These are phyloP conservation scores for Mucor ambiguus DNA, from an alignment of 371 early-diverging fungal genomes.

Conservation along the genomic window DNA sequence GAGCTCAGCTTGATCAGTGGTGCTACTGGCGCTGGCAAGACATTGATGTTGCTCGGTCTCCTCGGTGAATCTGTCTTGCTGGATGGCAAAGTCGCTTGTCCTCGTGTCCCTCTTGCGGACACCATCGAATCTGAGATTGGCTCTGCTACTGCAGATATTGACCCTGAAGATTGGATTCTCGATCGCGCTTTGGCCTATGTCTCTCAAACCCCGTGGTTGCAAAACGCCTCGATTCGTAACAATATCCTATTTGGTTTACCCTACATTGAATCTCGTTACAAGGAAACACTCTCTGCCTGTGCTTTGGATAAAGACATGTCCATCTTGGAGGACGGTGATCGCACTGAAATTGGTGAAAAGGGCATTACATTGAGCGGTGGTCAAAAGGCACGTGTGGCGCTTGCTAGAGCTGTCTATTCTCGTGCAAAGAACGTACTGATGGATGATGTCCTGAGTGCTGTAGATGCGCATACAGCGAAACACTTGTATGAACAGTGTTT, in stretches of 20 bases:
- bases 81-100: constrained; percentile 46
- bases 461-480: constrained; percentile 87
- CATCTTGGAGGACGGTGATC: constrained; percentile 80
- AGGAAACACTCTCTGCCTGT: constrained; percentile 65
- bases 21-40: constrained; percentile 81
- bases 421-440: constrained; percentile 71
- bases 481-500: constrained; percentile 77
- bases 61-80: constrained; percentile 59
- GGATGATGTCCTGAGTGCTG: constrained; percentile 87
- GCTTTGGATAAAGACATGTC: constrained; percentile 55
- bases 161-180: constrained; percentile 23
- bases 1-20: constrained; percentile 80
- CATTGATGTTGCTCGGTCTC: constrained; percentile 69
- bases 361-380: constrained; percentile 80
- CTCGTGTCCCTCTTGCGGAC: constrained; percentile 43
- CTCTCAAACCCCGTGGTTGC: constrained; percentile 75
- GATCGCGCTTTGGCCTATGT: constrained; percentile 31
- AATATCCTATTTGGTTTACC: constrained; percentile 60
- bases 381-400: constrained; percentile 78
- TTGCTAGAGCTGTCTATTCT: constrained; percentile 87
- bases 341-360: constrained; percentile 92
- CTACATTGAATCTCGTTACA: constrained; percentile 47
- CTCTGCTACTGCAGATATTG: constrained; percentile 24
- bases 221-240: constrained; percentile 77
- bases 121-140: constrained; percentile 40